phyloP scores from a whole-genome alignment of 208 protist species.

The Trypanosoma caninum region DNA sequence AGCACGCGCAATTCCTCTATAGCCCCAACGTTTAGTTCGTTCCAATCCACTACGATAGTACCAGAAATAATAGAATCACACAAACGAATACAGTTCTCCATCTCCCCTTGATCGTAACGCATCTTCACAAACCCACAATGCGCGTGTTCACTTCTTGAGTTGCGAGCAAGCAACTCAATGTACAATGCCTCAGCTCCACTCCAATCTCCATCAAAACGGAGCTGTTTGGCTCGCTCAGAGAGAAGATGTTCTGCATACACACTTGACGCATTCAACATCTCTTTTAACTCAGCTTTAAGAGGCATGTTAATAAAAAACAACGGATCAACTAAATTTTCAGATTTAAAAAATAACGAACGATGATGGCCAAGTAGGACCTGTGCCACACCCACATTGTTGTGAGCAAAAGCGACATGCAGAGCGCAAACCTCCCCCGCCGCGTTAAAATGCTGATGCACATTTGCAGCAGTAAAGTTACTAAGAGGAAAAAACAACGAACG shows the following conservation, averaged over 20 bases:
- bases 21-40: conserved; percentile 9
- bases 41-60: conserved; percentile 12
- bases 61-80: conserved; percentile 27
- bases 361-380: conserved; percentile 12
- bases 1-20: conserved; percentile 7
- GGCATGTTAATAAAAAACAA: conserved; percentile 14
- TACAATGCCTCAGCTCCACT: conserved; percentile 10
- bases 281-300: background rate
- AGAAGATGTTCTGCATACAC: conserved; percentile 22
- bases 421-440: conserved; percentile 20
- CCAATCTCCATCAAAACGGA: conserved; percentile 4
- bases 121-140: conserved; percentile 17
- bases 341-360: conserved; percentile 16
- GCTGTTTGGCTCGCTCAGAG: conserved; percentile 20
- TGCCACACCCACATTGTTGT: conserved; percentile 9
- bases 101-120: conserved; percentile 17
- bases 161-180: conserved; percentile 5
- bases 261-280: conserved; percentile 19
- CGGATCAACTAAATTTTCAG: conserved; percentile 13
- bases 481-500: conserved; percentile 14
- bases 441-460: conserved; percentile 4
- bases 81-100: conserved; percentile 14
- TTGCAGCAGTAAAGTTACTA: background rate
- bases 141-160: conserved; percentile 11
- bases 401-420: conserved; percentile 30